Conservation (phyloP, 202 grass and related monocot species). For the Carex arenaria region DNA sequence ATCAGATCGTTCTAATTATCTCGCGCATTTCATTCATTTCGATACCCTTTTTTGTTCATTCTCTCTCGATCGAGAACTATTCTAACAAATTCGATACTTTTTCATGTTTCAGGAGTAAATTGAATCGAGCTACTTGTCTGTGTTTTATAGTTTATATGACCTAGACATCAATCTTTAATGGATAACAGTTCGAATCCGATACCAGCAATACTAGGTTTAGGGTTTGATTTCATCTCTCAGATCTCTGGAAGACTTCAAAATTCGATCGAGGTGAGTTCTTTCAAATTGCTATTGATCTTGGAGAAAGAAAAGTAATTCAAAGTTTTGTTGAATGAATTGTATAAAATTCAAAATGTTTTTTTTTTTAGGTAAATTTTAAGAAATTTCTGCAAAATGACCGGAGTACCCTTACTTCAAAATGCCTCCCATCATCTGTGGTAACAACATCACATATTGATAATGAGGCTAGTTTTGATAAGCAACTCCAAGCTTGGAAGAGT, state of each 20-base stretch:
- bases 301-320: neutral
- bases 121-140: too few relatives aligned
- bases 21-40: too few relatives aligned
- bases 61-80: too few relatives aligned
- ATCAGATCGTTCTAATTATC: neutral
- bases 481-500: slow-evolving; percentile 64
- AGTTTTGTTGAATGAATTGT: neutral
- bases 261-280: slow-evolving; percentile 50
- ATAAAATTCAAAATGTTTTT: neutral
- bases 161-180: slow-evolving; percentile 8
- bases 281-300: neutral
- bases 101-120: too few relatives aligned
- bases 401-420: slow-evolving; percentile 3
- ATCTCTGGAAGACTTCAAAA: slow-evolving; percentile 66
- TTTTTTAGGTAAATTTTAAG: slow-evolving; percentile 48
- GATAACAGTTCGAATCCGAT: slow-evolving; percentile 22
- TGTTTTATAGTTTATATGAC: too few relatives aligned
- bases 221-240: slow-evolving; percentile 48
- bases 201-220: slow-evolving; percentile 21
- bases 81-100: too few relatives aligned
- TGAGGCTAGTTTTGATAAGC: slow-evolving; percentile 55
- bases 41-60: too few relatives aligned
- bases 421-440: slow-evolving; percentile 13
- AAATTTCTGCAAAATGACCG: slow-evolving; percentile 36
- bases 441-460: neutral